phyloP scores from a whole-genome alignment of 345 rosid species.

The Linum lewisii region DNA sequence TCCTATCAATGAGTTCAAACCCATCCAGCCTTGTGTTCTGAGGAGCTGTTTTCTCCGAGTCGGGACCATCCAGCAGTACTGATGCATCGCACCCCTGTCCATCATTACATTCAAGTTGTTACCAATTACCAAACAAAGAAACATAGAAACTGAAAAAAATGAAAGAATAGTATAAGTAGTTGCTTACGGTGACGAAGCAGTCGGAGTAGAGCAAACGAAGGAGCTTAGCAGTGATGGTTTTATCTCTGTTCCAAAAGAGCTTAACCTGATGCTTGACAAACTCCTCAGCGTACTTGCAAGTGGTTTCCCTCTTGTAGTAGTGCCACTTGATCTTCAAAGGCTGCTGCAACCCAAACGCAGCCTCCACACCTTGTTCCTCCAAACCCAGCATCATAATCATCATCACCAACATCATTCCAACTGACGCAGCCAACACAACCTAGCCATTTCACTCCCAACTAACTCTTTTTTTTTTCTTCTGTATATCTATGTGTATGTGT shows the following conservation, averaged over 20 bases:
- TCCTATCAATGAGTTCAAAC: constrained; percentile 52
- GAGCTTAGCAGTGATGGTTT: constrained; percentile 49
- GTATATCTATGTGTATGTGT: no score
- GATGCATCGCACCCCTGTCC: constrained; percentile 74
- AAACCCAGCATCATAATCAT: not conserved
- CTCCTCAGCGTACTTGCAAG: constrained; percentile 46
- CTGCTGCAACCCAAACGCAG: constrained; percentile 22
- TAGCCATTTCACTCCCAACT: not conserved
- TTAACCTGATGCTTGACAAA: constrained; percentile 41
- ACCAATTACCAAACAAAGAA: no score
- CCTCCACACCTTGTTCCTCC: constrained; percentile 21
- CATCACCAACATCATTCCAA: no score
- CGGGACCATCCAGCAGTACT: constrained; percentile 49
- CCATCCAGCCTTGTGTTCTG: constrained; percentile 64
- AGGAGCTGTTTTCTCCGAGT: constrained; percentile 55
- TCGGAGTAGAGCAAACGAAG: constrained; percentile 64
- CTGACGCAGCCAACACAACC: not conserved
- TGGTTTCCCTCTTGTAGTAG: constrained; percentile 37
- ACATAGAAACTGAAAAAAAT: not conserved
- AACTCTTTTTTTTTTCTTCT: no score
- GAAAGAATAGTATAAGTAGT: not conserved
- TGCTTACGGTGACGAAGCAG: constrained; percentile 54
- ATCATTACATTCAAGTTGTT: not conserved
- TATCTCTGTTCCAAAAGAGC: constrained; percentile 27
- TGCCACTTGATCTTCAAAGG: constrained; percentile 47